Evolutionary conservation across 805 yeast genomes (phyloP), one percentile per base, ranked within the genome.

Genomic region (Zygoascus tannicola): DNA sequence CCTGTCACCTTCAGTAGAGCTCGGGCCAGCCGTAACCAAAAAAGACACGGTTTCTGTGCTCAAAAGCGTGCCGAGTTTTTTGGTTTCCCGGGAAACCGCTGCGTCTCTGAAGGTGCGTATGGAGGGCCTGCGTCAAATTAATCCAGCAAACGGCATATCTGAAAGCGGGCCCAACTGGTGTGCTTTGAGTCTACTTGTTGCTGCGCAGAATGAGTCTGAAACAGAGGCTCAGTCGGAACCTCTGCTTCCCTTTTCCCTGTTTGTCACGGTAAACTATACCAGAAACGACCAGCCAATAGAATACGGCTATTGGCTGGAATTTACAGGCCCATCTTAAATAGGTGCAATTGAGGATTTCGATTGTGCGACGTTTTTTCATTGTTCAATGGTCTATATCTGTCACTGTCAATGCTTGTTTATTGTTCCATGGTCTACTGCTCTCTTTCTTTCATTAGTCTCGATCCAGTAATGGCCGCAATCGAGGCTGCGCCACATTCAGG

Each of bases 101-200:
- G 51, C 53, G 1, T 49, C 61, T 7, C 43, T 54, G 18, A 54
- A 52, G 33, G 62, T 57, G 10, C 52, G 47, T 40, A 55, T 60
- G 59, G 53, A 55, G 12, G 50, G 53, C 5, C 40, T 40, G 15
- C 40, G 50, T 10, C 35, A 32, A 12, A 32, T 32, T 35, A 40
- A 37, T 5, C 32, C 32, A n/a, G 50, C 42, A 18, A 40, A 41
- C 18, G 50, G 48, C 12, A 32, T 22, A 10, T 38, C 33, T 16
- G 48, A 51, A 23, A 35, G 23, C 16, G 64, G 63, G 7, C 48
- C 50, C 14, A 59, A 59, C 45, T 60, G 65, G 65, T 54, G 53
- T 5, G 35, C 20, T 33, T 33, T 14, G 35, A n/a, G 15, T 7
- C 15, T 33, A 15, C 15, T 14, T 18, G 19, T 33, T 33, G 32